These are phyloP conservation scores for Pouteria campechiana DNA, from an alignment of 179 eudicot genomes.

Conservation along the genomic window DNA sequence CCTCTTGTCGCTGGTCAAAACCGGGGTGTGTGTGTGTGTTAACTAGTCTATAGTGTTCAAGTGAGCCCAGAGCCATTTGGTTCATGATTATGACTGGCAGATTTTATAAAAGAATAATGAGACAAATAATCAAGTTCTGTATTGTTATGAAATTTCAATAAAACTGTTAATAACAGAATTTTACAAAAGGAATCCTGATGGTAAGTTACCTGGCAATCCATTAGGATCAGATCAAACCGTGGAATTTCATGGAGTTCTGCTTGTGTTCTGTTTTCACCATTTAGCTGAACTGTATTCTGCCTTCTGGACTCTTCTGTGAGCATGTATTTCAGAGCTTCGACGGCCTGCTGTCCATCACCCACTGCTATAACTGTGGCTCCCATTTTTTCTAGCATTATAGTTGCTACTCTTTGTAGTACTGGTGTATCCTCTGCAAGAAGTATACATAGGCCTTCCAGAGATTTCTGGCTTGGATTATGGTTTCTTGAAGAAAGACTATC, in stretches of 20 bases:
- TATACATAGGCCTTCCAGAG: conserved; percentile 55
- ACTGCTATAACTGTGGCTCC: conserved; percentile 78
- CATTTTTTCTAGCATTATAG: conserved; percentile 87
- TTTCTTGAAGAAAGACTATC: conserved; percentile 13
- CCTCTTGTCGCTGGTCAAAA: too few relatives aligned
- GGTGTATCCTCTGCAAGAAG: conserved; percentile 95
- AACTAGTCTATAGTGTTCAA: too few relatives aligned
- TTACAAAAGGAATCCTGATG: too few relatives aligned
- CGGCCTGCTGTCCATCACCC: conserved; percentile 85
- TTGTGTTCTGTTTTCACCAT: conserved; percentile 6
- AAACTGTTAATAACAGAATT: too few relatives aligned
- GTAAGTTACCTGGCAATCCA: conserved; percentile 80
- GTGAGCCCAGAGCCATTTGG: too few relatives aligned
- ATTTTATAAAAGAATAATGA: too few relatives aligned
- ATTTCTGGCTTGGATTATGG: conserved; percentile 25
- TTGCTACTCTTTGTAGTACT: conserved; percentile 81
- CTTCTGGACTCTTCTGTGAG: conserved; percentile 8
- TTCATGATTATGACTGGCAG: too few relatives aligned
- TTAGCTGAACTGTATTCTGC: conserved; percentile 12
- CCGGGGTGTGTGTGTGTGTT: too few relatives aligned
- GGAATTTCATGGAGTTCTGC: conserved; percentile 10
- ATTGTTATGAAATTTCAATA: too few relatives aligned
- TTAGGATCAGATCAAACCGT: conserved; percentile 55
- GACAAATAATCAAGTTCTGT: too few relatives aligned
- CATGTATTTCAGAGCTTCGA: conserved; percentile 44